These are phyloP conservation scores for Neoascochyta sp. DNA, from an alignment of 2,329 filamentous ascomycete genomes.

Conservation along the genomic window DNA sequence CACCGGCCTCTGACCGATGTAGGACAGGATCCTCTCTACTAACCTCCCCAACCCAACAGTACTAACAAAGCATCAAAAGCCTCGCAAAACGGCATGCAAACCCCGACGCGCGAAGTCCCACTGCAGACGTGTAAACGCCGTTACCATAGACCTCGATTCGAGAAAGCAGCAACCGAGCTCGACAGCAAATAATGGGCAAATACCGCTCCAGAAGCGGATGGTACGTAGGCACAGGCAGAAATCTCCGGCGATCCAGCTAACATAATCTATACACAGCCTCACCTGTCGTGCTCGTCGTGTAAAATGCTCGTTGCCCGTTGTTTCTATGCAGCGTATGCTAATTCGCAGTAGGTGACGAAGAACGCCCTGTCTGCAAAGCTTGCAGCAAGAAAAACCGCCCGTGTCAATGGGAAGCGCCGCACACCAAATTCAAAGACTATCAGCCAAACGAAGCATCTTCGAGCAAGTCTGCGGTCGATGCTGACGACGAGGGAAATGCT, in stretches of 20 bases:
- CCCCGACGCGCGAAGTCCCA: too few species aligned
- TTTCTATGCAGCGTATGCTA: background rate
- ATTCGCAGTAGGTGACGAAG: conserved; percentile 24
- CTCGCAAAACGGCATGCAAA: too few species aligned
- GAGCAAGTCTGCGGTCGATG: conserved; percentile 8
- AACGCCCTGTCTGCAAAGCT: conserved; percentile 26
- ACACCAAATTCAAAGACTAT: conserved; percentile 27
- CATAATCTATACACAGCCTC: conserved; percentile 19
- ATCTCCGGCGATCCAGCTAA: too few species aligned
- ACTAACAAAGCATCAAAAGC: too few species aligned
- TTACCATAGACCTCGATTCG: conserved; percentile 7
- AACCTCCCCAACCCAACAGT: too few species aligned
- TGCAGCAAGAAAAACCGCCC: conserved; percentile 31
- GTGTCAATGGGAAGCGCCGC: conserved; percentile 29
- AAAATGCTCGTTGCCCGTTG: conserved; percentile 21
- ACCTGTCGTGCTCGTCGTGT: conserved; percentile 32
- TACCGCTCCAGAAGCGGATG: conserved; percentile 32
- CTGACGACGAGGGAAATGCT: conserved; percentile 7
- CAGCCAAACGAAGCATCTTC: conserved; percentile 17
- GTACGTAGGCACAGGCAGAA: too few species aligned
- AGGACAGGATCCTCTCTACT: too few species aligned
- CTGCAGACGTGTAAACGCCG: too few species aligned
- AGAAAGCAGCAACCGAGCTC: conserved; percentile 3
- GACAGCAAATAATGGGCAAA: conserved; percentile 21
- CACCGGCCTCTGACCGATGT: too few species aligned